phyloP scores from a whole-genome alignment of 768 basidiomycete species.

The Porpolomopsis calyptriformis region DNA sequence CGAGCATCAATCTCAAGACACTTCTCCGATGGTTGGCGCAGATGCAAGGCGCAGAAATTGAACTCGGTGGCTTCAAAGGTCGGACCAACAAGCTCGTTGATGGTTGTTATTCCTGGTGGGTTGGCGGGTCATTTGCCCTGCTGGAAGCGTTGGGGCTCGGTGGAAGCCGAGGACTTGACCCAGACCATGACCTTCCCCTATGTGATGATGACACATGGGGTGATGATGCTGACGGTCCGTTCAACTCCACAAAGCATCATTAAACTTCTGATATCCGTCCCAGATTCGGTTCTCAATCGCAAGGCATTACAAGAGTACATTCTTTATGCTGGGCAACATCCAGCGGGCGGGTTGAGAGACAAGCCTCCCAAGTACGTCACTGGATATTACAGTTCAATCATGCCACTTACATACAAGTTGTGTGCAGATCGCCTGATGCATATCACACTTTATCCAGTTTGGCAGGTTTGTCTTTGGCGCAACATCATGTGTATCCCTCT shows the following conservation, averaged over 20 bases:
- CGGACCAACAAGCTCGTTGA: slow-evolving; percentile 98
- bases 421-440: slow-evolving; percentile 65
- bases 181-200: slow-evolving; percentile 10
- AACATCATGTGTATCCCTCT: slow-evolving; percentile 60
- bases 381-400: neutral
- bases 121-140: slow-evolving; percentile 76
- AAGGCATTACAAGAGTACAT: slow-evolving; percentile 80
- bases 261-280: neutral
- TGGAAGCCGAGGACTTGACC: slow-evolving; percentile 25
- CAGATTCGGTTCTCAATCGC: slow-evolving; percentile 46
- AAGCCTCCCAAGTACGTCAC: slow-evolving; percentile 82
- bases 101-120: slow-evolving; percentile 99
- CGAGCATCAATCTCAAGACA: slow-evolving; percentile 43
- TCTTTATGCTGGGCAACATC: slow-evolving; percentile 75
- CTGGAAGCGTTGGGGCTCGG: slow-evolving; percentile 50
- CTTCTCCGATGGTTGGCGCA: slow-evolving; percentile 73
- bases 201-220: slow-evolving; percentile 36
- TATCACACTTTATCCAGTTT: slow-evolving; percentile 95
- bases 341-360: slow-evolving; percentile 80
- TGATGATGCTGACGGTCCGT: slow-evolving; percentile 63
- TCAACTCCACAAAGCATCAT: neutral
- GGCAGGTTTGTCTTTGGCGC: slow-evolving; percentile 79
- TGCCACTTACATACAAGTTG: neutral
- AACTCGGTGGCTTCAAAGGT: slow-evolving; percentile 88
- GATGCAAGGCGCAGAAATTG: slow-evolving; percentile 76